phyloP scores from a whole-genome alignment of 2,329 filamentous ascomycete species.

The Claviceps monticola region DNA sequence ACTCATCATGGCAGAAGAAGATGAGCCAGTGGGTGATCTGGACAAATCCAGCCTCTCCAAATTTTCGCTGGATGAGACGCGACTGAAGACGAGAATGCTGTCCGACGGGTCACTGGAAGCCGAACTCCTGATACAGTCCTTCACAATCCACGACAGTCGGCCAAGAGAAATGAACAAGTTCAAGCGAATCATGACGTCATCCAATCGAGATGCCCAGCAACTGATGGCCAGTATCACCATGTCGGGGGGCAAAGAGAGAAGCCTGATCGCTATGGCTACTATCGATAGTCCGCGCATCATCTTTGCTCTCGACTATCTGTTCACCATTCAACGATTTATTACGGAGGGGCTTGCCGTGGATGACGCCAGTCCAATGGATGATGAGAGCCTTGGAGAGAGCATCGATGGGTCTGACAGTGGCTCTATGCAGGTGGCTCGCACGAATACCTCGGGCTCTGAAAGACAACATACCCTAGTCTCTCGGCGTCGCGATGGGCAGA shows the following conservation, averaged over 20 bases:
- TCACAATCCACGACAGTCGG: conserved; percentile 90
- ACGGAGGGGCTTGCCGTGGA: conserved; percentile 51
- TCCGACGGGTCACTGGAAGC: conserved; percentile 85
- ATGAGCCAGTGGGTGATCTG: conserved; percentile 64
- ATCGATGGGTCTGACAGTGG: conserved; percentile 46
- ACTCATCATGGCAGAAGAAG: conserved; percentile 62
- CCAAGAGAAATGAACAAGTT: conserved; percentile 85
- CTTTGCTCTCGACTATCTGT: conserved; percentile 89
- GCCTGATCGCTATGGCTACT: conserved; percentile 79
- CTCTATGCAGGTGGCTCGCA: conserved; percentile 36
- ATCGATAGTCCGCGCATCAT: conserved; percentile 92
- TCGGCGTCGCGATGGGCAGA: conserved; percentile 10
- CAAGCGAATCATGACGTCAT: conserved; percentile 93
- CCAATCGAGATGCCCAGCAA: conserved; percentile 89
- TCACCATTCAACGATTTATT: conserved; percentile 76
- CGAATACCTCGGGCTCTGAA: conserved; percentile 21
- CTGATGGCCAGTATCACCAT: conserved; percentile 97
- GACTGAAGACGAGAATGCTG: conserved; percentile 82
- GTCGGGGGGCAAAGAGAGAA: conserved; percentile 67
- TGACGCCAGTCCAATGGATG: conserved; percentile 38
- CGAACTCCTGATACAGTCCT: conserved; percentile 84
- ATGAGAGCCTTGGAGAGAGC: conserved; percentile 41
- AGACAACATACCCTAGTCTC: conserved; percentile 15
- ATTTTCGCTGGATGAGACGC: conserved; percentile 88
- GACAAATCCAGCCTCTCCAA: conserved; percentile 75